Evolutionary conservation across 305 asterid species (phyloP).

Genomic region (Plantago lanceolata): DNA sequence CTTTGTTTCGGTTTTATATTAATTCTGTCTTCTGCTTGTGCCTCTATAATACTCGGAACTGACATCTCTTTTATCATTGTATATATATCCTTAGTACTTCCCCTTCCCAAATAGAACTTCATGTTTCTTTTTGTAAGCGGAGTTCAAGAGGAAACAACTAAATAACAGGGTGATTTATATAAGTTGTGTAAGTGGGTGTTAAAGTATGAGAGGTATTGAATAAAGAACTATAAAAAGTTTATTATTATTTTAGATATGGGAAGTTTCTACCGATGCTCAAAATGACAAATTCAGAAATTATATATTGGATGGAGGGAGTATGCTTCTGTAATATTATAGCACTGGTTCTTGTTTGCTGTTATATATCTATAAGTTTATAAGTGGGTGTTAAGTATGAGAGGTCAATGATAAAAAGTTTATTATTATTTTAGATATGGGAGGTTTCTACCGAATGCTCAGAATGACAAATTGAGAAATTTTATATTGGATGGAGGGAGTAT

Average conservation of each 20-base stretch:
- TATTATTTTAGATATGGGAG: too few species aligned
- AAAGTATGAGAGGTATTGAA: not conserved
- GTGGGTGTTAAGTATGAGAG: not conserved
- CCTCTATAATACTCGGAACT: not conserved
- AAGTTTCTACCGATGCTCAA: too few species aligned
- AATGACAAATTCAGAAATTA: too few species aligned
- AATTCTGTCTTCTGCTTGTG: constrained; percentile 1
- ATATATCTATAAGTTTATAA: too few species aligned
- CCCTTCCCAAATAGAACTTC: too few species aligned
- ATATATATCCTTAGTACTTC: not conserved
- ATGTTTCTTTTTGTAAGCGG: too few species aligned
- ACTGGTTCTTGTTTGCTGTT: not conserved
- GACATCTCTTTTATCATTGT: not conserved
- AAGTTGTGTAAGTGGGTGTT: not conserved
- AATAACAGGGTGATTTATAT: not conserved
- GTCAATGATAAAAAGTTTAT: too few species aligned
- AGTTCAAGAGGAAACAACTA: not conserved
- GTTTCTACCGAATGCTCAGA: too few species aligned
- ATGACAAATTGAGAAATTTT: too few species aligned
- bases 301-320: not conserved
- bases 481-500: not conserved
- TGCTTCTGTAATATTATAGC: not conserved
- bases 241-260: too few species aligned
- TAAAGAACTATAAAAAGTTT: too few species aligned
- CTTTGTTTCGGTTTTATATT: constrained; percentile 3